Percentiles rank a stretch among this genome's conserved stretches.
Conservation (phyloP, 1,139 yeast species). For the Debaryomyces psychrophilus region DNA sequence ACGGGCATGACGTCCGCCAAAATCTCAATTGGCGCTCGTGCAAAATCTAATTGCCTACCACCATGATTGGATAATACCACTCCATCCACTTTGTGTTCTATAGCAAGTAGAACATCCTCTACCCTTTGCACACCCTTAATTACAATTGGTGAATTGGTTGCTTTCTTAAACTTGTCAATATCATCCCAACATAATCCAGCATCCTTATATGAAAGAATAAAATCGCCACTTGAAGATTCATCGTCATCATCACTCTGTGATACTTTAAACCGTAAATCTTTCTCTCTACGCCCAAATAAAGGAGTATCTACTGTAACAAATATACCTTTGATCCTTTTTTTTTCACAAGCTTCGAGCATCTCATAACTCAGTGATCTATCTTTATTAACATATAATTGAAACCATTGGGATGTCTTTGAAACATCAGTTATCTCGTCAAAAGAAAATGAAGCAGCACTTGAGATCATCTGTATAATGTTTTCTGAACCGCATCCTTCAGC, state of each 20-base stretch:
- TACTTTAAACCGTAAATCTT: conserved; percentile 25
- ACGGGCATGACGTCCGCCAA: conserved; percentile 50
- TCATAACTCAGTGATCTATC: conserved; percentile 26
- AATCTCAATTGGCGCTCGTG: conserved; percentile 52
- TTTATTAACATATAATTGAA: conserved; percentile 51
- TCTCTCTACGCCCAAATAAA: conserved; percentile 29
- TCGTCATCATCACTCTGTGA: conserved; percentile 16
- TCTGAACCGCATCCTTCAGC: conserved; percentile 53
- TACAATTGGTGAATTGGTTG: conserved; percentile 37
- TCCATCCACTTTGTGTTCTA: conserved; percentile 49
- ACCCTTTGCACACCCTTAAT: conserved; percentile 56
- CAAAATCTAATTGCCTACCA: conserved; percentile 55
- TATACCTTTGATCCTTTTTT: conserved; percentile 28
- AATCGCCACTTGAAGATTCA: conserved; percentile 17
- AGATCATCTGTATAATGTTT: conserved; percentile 58
- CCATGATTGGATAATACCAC: conserved; percentile 60
- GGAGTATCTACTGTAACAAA: conserved; percentile 34
- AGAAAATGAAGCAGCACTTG: conserved; percentile 57
- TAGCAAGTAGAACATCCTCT: conserved; percentile 54
- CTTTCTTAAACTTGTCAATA: conserved; percentile 22
- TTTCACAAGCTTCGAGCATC: conserved; percentile 23
- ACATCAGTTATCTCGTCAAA: conserved; percentile 59
- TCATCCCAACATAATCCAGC: conserved; percentile 25
- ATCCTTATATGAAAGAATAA: conserved; percentile 13
- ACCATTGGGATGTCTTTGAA: conserved; percentile 40